Evolutionary conservation across 768 basidiomycete genomes (phyloP).

Genomic region (Psilocybe cubensis): DNA sequence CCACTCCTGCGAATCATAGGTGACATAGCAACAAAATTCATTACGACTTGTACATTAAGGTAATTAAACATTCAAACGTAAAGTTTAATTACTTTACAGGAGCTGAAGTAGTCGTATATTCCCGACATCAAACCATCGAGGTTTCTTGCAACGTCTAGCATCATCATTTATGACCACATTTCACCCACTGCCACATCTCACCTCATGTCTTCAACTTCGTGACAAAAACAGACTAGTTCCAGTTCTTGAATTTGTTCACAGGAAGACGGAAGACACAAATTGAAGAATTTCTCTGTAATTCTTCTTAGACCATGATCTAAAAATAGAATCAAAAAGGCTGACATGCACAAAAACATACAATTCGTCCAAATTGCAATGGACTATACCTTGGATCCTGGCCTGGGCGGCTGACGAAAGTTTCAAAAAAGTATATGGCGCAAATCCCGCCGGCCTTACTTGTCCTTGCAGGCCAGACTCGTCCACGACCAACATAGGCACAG

Average conservation of each 20-base stretch:
- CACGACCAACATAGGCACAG: not conserved
- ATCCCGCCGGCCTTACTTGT: not conserved
- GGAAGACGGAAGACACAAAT: no score
- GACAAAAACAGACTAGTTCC: no score
- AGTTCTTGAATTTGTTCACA: no score
- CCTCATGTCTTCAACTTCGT: not conserved
- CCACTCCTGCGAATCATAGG: not conserved
- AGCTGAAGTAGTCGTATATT: no score
- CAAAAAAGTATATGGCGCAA: not conserved
- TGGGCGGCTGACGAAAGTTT: slow-evolving; percentile 2
- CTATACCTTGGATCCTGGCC: not conserved
- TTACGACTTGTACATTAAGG: not conserved
- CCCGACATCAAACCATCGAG: not conserved
- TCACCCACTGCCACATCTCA: not conserved
- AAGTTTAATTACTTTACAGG: no score
- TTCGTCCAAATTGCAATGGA: not conserved
- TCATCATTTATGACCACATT: not conserved
- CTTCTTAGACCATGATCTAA: no score
- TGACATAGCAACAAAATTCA: not conserved
- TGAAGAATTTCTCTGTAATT: no score
- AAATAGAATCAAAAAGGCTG: not conserved
- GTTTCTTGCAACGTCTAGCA: not conserved
- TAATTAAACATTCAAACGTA: not conserved
- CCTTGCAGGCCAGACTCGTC: not conserved
- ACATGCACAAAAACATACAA: not conserved